Evolutionary conservation across 1,284 basidiomycete species (phyloP), one percentile per base, ranked within the genome.

Genomic region (Apiotrichum akiyoshidainum): DNA sequence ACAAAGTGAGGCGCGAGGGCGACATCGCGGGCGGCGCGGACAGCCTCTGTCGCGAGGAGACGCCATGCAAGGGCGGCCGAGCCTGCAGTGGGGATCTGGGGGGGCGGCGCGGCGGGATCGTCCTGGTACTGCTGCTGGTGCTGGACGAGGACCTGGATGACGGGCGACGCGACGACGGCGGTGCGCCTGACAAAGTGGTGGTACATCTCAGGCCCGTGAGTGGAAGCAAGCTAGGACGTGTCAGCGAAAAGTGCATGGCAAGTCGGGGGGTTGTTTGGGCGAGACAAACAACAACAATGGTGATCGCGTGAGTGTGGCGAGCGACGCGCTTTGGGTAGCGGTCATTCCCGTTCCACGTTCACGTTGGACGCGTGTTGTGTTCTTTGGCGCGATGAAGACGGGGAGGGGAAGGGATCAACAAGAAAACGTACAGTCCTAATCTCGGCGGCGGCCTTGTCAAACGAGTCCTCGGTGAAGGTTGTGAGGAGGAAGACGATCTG

Each of bases 171-270:
- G 46, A 91, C 88, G 48, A 88, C 85, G 70, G 94, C 90, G 75
- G 95, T 87, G 62, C 93, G 88, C 63, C 92, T 88, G 66, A 97
- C 89, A 80, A 94, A 94, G 79, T 96, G 92, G 61, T 92, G 85
- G 80, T 96, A 95, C 64, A 92, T 94, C 77, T 95, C 93, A 70
- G 91, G 84, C 57, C 92, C 91, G 83, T 96, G 90, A 74, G 91
- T 89, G 73, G 95, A 91, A 64, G 91, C 90, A 68, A 96, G 85
- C 92, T 96, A 76, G 2, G 57, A 63, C 60, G 64, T 59, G 60
- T 62, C 42, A 62, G 57, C 16, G 31, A 54, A 63, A 46, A 46
- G 26, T 58, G 46, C 48, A 52, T 16, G 55, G 21, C 8, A 19
- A 22, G 19, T 21, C 2, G 19, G 19, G 19, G 19, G 26, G 26